Evolutionary conservation across 441 rosid genomes (phyloP), one percentile per base, ranked within the genome.

Genomic region (Manihot esculenta): DNA sequence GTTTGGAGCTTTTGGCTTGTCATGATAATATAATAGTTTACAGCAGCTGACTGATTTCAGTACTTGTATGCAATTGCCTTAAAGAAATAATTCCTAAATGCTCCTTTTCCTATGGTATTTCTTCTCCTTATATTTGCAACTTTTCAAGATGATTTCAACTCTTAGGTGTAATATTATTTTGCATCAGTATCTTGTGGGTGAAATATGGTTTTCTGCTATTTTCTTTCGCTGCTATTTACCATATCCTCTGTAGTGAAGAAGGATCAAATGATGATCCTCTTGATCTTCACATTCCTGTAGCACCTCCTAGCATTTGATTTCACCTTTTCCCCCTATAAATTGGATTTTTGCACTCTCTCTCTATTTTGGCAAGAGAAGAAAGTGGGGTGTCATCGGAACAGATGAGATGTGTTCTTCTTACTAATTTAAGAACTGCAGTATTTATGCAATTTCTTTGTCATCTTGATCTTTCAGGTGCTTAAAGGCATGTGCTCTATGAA

Each of bases 401-500:
- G 57, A 41, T 23, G 10, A 38, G 33, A 48, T n/a, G 26, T 59
- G 23, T 49, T 15, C 38, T n/a, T 56, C 13, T 10, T 14, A 14
- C 47, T 24, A 1, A 23, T 68, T 15, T 23, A 12, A 7, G 15
- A 15, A 51, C 42, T 24, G 23, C 23, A 21, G 57, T 20, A 53
- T 24, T 45, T 26, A 13, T 24, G n/a, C 13, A n/a, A 27, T 33
- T 50, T 33, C 10, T 65, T 45, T 20, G 27, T 7, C 4, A 3
- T 66, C 13, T 50, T 74, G 38, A 70, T 70, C 42, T 85, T 81
- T 74, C 86, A 96, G 99, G 99, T 93, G 75, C 89, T 93, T 56
- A 89, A 86, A 79, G 92, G 96, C 81, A 96, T 96, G 99, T 93
- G 92, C 84, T 90, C 70, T 64, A 93, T 96, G 98, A 88, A 88